A percentile compares a stretch with the other conserved stretches of the same genome.
phyloP scores from a whole-genome alignment of 225 moss, liverwort and hornwort species.

The Climacium dendroides region DNA sequence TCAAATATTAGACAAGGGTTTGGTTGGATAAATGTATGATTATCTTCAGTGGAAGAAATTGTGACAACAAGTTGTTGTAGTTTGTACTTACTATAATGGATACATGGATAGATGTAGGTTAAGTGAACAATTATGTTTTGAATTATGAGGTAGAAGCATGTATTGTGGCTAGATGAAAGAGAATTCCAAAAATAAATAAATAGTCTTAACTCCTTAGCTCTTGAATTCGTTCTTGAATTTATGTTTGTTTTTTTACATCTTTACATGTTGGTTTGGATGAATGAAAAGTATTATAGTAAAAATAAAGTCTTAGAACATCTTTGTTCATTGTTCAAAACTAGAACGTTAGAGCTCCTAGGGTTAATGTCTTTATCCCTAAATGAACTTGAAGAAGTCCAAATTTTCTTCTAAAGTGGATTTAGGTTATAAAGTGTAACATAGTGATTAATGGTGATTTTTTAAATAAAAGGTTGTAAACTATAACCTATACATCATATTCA shows the following conservation, averaged over 20 bases:
- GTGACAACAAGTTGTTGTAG: not conserved
- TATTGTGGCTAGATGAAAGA: not conserved
- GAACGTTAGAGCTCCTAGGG: accelerated
- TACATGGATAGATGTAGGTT: not conserved
- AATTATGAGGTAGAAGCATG: not conserved
- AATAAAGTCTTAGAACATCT: accelerated
- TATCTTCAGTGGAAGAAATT: not conserved
- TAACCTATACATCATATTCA: not conserved
- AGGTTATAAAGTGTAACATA: not conserved
- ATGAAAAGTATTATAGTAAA: not conserved
- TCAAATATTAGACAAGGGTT: not conserved
- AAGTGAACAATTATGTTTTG: not conserved
- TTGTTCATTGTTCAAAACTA: not conserved
- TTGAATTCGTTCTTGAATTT: too few relatives aligned
- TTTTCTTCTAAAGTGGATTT: not conserved
- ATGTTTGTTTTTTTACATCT: too few relatives aligned
- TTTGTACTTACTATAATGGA: not conserved
- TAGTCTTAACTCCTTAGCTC: accelerated
- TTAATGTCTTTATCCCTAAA: not conserved
- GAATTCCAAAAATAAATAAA: not conserved
- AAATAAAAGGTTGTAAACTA: not conserved
- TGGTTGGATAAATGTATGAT: not conserved
- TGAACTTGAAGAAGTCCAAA: not conserved
- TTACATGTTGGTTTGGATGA: too few relatives aligned
- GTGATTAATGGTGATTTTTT: too few relatives aligned